Conservation (phyloP, 371 early-diverging fungal genomes). For the Batkoa obscura region DNA sequence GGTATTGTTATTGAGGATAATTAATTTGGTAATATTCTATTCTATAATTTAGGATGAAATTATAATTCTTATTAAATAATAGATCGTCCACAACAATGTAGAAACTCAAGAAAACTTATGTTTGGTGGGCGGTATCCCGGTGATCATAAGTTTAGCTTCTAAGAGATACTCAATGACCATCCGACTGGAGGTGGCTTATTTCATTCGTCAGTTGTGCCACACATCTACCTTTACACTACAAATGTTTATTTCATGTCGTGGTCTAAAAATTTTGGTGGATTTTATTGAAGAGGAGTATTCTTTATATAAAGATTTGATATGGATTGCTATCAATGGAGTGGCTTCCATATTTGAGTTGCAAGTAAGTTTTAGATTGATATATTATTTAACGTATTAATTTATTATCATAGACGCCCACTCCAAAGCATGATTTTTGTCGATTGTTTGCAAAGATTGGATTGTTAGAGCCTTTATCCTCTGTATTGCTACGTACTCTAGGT, state of each 20-base stretch:
- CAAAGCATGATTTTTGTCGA: conserved; percentile 32
- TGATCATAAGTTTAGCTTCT: conserved; percentile 20
- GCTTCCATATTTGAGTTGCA: conserved; percentile 26
- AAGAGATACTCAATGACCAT: conserved; percentile 13
- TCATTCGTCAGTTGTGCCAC: conserved; percentile 23
- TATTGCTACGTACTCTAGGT: conserved; percentile 14
- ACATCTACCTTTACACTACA: conserved; percentile 21
- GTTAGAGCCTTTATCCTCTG: conserved; percentile 18
- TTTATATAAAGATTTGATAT: conserved; percentile 19
- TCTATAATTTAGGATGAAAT: conserved; percentile 3
- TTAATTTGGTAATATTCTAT: conserved; percentile 16
- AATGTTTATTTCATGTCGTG: conserved; percentile 34
- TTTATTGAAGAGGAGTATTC: conserved; percentile 23
- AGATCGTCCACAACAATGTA: conserved; percentile 17
- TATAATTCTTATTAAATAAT: conserved; percentile 13
- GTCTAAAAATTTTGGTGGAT: conserved; percentile 21
- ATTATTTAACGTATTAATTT: neutral
- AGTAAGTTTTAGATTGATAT: conserved; percentile 14
- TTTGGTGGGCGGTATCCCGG: conserved; percentile 28
- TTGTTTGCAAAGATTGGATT: conserved; percentile 25
- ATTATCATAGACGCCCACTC: conserved; percentile 18
- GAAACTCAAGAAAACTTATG: conserved; percentile 25
- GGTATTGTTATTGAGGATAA: conserved; percentile 16
- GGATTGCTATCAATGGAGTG: conserved; percentile 28
- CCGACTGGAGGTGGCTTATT: conserved; percentile 21